These are phyloP conservation scores for Cyphellophora attinorum DNA, from an alignment of 2,329 filamentous ascomycete species.

Conservation along the genomic window DNA sequence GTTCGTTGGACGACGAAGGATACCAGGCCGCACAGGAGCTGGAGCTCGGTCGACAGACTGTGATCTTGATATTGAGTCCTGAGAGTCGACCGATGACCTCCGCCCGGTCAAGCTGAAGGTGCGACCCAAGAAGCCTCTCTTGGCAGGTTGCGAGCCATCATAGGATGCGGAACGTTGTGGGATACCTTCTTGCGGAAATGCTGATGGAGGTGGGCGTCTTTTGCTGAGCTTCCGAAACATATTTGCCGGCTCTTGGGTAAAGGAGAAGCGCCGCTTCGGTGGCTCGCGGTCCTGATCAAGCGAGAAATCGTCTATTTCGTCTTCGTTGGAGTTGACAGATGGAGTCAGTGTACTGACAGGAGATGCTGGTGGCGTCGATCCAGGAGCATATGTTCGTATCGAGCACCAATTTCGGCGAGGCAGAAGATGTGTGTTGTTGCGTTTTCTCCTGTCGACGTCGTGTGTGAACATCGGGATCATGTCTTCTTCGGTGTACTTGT, in stretches of 20 bases:
- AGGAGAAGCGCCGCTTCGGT: constrained; percentile 51
- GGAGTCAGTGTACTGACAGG: constrained; percentile 45
- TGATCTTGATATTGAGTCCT: constrained; percentile 6
- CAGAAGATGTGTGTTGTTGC: constrained; percentile 84
- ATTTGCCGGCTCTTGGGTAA: constrained; percentile 46
- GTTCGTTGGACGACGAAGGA: constrained; percentile 62
- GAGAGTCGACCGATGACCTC: constrained; percentile 11
- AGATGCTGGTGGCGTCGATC: constrained; percentile 61
- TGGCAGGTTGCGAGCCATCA: constrained; percentile 10
- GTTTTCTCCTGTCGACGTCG: constrained; percentile 77
- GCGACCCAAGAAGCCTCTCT: constrained; percentile 3
- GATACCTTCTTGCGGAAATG: constrained; percentile 25
- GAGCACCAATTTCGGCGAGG: constrained; percentile 94
- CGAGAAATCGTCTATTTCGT: constrained; percentile 11
- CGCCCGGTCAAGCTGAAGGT: constrained; percentile 2
- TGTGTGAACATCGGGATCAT: constrained; percentile 91
- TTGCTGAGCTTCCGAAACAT: constrained; percentile 40
- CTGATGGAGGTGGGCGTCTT: constrained; percentile 29
- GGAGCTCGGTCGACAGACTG: constrained; percentile 16
- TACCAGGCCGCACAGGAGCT: constrained; percentile 24
- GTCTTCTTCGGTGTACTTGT: constrained; percentile 73
- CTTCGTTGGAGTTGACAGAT: constrained; percentile 14
- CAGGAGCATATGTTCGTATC: constrained; percentile 74
- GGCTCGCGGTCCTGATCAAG: constrained; percentile 23
- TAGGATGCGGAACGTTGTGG: constrained; percentile 12